These are phyloP conservation scores for Ophiostoma sp. DNA, from an alignment of 2,329 filamentous ascomycete genomes.

Conservation along the genomic window DNA sequence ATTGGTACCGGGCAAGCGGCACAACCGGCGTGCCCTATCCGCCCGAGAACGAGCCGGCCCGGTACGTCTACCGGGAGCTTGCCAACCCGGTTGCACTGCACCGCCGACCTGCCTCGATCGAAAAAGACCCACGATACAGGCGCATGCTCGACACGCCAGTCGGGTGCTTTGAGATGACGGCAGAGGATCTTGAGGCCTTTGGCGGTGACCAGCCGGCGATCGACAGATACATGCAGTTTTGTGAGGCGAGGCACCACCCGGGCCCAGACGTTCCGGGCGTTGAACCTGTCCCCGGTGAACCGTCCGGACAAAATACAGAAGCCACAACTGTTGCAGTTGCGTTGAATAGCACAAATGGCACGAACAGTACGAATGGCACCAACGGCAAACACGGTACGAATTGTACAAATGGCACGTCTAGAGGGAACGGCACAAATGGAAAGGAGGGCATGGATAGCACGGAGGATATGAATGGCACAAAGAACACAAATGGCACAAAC, in stretches of 20 bases:
- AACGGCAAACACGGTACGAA: no score
- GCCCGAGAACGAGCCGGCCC: background rate
- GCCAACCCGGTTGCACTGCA: background rate
- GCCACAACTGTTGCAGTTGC: no score
- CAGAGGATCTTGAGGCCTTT: background rate
- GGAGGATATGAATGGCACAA: no score
- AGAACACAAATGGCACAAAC: no score
- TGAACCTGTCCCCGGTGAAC: background rate
- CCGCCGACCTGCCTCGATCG: background rate
- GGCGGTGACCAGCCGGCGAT: background rate
- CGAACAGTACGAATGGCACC: no score
- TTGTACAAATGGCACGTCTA: no score
- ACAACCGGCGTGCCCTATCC: background rate
- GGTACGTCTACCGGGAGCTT: background rate
- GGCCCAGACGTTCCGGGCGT: background rate
- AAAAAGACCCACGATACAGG: background rate
- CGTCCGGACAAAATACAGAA: background rate
- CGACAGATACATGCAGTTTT: background rate
- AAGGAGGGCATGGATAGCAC: no score
- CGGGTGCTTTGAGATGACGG: background rate
- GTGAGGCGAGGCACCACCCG: background rate
- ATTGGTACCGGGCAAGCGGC: background rate
- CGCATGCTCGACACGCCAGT: background rate
- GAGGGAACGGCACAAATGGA: no score
- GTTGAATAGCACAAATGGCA: no score